Conservation (phyloP, 495 filamentous ascomycete genomes). For the Aspergillus diversus region DNA sequence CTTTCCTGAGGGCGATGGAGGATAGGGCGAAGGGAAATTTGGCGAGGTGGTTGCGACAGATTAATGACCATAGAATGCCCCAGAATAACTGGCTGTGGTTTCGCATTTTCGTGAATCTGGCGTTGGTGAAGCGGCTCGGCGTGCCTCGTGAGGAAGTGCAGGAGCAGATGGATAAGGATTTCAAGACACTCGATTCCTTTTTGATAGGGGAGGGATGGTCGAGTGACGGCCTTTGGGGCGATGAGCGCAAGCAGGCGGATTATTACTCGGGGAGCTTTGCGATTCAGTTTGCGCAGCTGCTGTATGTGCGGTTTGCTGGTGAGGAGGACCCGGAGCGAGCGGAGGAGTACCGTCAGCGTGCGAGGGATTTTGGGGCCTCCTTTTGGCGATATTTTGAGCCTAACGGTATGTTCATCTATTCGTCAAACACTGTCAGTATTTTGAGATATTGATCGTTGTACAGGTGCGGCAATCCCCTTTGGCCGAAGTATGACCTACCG, state of each 20-base stretch:
- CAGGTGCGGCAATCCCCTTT: too few species aligned
- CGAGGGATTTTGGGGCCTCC: slow-evolving; percentile 61
- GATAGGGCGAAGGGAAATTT: slow-evolving; percentile 12
- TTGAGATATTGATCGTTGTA: too few species aligned
- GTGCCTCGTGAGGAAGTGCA: slow-evolving; percentile 15
- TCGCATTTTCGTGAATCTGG: slow-evolving; percentile 30
- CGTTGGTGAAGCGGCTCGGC: slow-evolving; percentile 21
- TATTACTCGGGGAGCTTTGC: slow-evolving; percentile 35
- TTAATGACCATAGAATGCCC: slow-evolving; percentile 27
- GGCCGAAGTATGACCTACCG: slow-evolving; percentile 75
- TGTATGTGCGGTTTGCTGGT: slow-evolving; percentile 23
- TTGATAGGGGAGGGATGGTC: slow-evolving; percentile 70
- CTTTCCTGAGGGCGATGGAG: slow-evolving; percentile 17
- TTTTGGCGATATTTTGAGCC: slow-evolving; percentile 65
- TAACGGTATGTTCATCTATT: slow-evolving; percentile 11
- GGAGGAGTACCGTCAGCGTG: slow-evolving; percentile 65
- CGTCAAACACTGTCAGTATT: too few species aligned
- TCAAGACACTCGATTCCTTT: slow-evolving; percentile 25
- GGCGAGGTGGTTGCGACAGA: slow-evolving; percentile 23
- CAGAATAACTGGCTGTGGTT: slow-evolving; percentile 34
- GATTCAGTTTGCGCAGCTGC: slow-evolving; percentile 30
- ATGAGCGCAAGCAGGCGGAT: slow-evolving; percentile 27
- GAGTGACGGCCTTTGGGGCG: slow-evolving; percentile 68
- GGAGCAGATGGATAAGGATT: slow-evolving; percentile 21
- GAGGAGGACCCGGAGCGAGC: slow-evolving; percentile 40